Conservation (phyloP, 2,329 filamentous ascomycete species). For the Dendrostoma leiphaemia region DNA sequence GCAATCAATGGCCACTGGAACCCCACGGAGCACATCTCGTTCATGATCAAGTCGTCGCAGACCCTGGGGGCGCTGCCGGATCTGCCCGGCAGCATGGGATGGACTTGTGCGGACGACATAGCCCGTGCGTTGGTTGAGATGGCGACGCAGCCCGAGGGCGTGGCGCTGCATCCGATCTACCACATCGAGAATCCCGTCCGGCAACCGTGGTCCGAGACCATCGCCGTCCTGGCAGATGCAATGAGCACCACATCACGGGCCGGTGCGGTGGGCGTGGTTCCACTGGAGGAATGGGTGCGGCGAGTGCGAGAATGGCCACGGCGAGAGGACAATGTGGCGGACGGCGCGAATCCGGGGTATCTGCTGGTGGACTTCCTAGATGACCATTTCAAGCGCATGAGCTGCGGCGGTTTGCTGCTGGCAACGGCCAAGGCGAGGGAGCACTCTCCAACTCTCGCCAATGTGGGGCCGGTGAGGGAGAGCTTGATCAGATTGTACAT, state of each 20-base stretch:
- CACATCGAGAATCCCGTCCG: slow-evolving; percentile 15
- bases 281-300: slow-evolving; percentile 28
- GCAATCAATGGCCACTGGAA: slow-evolving; percentile 53
- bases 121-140: slow-evolving; percentile 28
- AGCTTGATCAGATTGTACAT: too few species aligned
- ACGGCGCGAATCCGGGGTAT: slow-evolving; percentile 26
- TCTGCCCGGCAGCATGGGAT: slow-evolving; percentile 37
- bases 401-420: slow-evolving; percentile 28
- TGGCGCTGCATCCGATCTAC: slow-evolving; percentile 12
- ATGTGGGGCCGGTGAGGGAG: neutral
- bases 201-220: slow-evolving; percentile 4
- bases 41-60: slow-evolving; percentile 49
- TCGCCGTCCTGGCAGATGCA: slow-evolving; percentile 12
- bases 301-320: slow-evolving; percentile 24
- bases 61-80: slow-evolving; percentile 40
- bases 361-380: slow-evolving; percentile 28
- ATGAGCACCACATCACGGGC: too few species aligned
- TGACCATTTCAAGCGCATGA: slow-evolving; percentile 29
- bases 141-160: neutral
- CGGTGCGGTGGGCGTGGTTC: too few species aligned
- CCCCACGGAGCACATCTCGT: slow-evolving; percentile 46
- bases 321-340: slow-evolving; percentile 5
- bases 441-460: slow-evolving; percentile 22
- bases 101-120: slow-evolving; percentile 43
- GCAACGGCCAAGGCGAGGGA: slow-evolving; percentile 24